These are phyloP conservation scores for Candida khao-thaluensis DNA, from an alignment of 805 yeast genomes.

Conservation along the genomic window DNA sequence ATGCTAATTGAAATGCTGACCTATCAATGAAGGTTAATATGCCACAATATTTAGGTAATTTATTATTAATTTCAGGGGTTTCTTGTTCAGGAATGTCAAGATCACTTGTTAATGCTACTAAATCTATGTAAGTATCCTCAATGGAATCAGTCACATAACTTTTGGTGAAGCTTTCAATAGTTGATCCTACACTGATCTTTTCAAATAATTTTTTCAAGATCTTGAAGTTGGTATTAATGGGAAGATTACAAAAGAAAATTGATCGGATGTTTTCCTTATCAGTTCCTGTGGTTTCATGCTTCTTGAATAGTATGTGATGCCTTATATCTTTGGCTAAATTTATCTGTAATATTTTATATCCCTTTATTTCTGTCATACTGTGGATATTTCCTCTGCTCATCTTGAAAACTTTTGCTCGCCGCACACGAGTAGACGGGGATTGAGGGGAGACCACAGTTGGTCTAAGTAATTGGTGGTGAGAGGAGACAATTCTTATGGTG, in stretches of 20 bases:
- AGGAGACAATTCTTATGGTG: too few species aligned
- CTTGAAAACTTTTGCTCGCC: slow-evolving; percentile 9
- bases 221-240: slow-evolving; percentile 55
- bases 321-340: slow-evolving; percentile 35
- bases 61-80: slow-evolving; percentile 16
- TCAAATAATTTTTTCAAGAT: slow-evolving; percentile 57
- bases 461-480: too few species aligned
- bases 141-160: slow-evolving; percentile 40
- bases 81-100: slow-evolving; percentile 29
- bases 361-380: slow-evolving; percentile 48
- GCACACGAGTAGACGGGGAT: slow-evolving; percentile 2
- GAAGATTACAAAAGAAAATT: slow-evolving; percentile 76
- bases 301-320: slow-evolving; percentile 67
- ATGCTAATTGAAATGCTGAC: slow-evolving; percentile 61
- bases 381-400: slow-evolving; percentile 4
- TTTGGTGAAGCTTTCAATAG: slow-evolving; percentile 47
- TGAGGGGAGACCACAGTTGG: not conserved
- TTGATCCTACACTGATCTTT: slow-evolving; percentile 61
- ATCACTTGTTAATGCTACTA: slow-evolving; percentile 61
- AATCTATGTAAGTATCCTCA: slow-evolving; percentile 50
- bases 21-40: slow-evolving; percentile 74
- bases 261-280: slow-evolving; percentile 50
- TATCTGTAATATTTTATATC: slow-evolving; percentile 54
- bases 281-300: slow-evolving; percentile 50
- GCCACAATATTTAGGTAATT: slow-evolving; percentile 72